Base-by-base conservation (phyloP, 2,329 filamentous ascomycete genomes). In the Dactylellina drechsleri region DNA sequence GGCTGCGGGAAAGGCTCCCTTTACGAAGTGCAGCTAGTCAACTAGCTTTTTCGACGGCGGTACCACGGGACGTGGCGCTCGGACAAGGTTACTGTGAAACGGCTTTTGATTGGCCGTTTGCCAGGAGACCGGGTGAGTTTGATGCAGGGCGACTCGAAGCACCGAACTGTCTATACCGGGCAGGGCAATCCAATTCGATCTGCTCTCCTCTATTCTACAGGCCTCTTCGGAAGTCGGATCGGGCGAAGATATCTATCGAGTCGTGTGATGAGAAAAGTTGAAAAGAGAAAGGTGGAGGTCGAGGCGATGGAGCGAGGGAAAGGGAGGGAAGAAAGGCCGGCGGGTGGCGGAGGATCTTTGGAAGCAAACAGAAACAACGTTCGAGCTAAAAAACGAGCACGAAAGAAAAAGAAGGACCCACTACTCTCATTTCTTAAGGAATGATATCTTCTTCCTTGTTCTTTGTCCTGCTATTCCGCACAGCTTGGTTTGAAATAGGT, bases 61-160 rank as follows among this genome's bases (percentile, higher is more conserved):
- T 75, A 68, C 71, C 58, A 75, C 71, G 71, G 71, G 71, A 75
- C 71, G 71, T 75, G 71, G 71, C 71, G 71, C 64, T 75, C 71
- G 71, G 71, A 68, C 71, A 75, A 65, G 64, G 71, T 65, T 62
- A 75, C 64, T 31, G 18, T 75, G 71, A 75, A 68, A 75, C 71
- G 71, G n/a, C 23, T 53, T 75, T 56, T 75, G 59, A 75, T 75
- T 75, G 71, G 71, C 28, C 60, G 64, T 26, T 40, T 43, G 47
- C 43, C 16, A 36, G 31, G 62, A 36, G 62, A 18, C 47, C 47
- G 47, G 47, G n/a, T 52, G 47, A 52, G 47, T 52, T 56, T 53
- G 64, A 66, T 74, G 70, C 70, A 75, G 62, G 70, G 70, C 54
- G 50, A 20, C n/a, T 45, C 53, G 62, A 54, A 49, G 45, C 15